Percentiles rank a stretch among this genome's conserved stretches.
Evolutionary conservation across 2,329 filamentous ascomycete species (phyloP).

Genomic region (Pezicula radicicola): DNA sequence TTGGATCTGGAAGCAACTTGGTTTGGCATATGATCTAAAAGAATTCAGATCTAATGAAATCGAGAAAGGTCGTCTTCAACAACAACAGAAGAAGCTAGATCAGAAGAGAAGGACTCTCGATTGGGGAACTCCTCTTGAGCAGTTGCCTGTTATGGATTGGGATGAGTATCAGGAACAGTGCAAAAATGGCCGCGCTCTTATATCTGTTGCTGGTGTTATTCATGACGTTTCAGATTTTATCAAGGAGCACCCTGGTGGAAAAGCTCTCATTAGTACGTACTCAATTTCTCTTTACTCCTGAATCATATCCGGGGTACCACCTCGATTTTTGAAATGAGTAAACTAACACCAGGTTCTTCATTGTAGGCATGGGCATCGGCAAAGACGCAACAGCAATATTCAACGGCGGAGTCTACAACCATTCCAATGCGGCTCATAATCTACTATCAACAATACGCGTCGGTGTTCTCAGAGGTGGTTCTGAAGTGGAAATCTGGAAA

Average conservation of each 20-base stretch:
- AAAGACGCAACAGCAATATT: conserved; percentile 87
- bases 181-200: conserved; percentile 70
- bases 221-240: conserved; percentile 81
- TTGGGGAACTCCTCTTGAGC: conserved; percentile 79
- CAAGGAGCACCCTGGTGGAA: conserved; percentile 81
- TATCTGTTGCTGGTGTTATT: conserved; percentile 76
- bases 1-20: conserved; percentile 75
- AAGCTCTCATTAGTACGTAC: conserved; percentile 65
- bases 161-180: conserved; percentile 75
- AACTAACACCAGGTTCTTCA: no score
- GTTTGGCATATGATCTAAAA: conserved; percentile 81
- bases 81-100: conserved; percentile 86
- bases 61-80: conserved; percentile 82
- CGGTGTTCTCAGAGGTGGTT: conserved; percentile 77
- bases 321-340: no score
- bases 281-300: no score
- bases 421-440: conserved; percentile 85
- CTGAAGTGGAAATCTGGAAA: conserved; percentile 89
- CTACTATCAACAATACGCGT: conserved; percentile 80
- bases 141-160: conserved; percentile 79
- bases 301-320: no score
- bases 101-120: conserved; percentile 74
- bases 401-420: conserved; percentile 83
- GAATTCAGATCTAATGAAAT: conserved; percentile 87
- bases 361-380: conserved; percentile 59